A percentile compares a stretch with the other conserved stretches of the same genome.
phyloP scores from a whole-genome alignment of 345 rosid genomes.

The Eucalyptus erythrocorys region DNA sequence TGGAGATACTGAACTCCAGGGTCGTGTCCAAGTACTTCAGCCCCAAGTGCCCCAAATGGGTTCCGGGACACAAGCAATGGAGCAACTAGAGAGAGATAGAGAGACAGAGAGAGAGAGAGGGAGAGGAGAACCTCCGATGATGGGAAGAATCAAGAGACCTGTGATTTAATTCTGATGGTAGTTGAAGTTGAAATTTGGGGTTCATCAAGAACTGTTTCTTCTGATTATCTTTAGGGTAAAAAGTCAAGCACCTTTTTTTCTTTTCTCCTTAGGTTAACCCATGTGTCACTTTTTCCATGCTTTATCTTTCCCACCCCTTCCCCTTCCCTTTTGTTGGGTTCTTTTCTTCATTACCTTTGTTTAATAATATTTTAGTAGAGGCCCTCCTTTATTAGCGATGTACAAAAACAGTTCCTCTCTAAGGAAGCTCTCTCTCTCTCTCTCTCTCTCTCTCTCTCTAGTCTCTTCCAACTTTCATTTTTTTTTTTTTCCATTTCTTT shows the following conservation, averaged over 20 bases:
- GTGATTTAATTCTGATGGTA: neutral
- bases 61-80: constrained; percentile 91
- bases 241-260: constrained; percentile 15
- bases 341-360: constrained; percentile 3
- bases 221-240: constrained; percentile 24
- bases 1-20: constrained; percentile 84
- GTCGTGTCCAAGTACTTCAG: constrained; percentile 49
- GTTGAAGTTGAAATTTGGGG: neutral
- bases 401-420: constrained; percentile 49
- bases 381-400: constrained; percentile 35
- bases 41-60: constrained; percentile 95
- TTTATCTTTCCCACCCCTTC: neutral
- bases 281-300: constrained; percentile 6
- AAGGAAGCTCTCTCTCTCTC: neutral
- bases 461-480: neutral
- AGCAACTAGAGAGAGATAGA: constrained; percentile 13
- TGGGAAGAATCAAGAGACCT: neutral
- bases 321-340: neutral
- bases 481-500: neutral
- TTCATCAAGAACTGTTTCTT: neutral
- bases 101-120: neutral
- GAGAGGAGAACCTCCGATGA: neutral
- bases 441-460: neutral
- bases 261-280: constrained; percentile 1
- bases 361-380: constrained; percentile 10